phyloP scores from a whole-genome alignment of 208 protist genomes.

The Vickermania spadyakhi region DNA sequence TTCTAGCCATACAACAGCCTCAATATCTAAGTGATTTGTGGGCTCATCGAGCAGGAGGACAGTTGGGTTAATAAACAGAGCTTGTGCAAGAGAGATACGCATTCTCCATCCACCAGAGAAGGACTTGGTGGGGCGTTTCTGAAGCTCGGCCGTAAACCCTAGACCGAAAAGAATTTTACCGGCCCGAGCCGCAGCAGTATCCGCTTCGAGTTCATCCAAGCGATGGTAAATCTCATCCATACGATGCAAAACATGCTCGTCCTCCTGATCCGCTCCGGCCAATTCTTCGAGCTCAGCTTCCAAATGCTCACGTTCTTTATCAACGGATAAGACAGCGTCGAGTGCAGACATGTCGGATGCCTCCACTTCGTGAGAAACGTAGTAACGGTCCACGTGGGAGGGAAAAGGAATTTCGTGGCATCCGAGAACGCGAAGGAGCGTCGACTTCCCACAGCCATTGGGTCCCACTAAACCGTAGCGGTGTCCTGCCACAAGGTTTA shows the following conservation, averaged over 20 bases:
- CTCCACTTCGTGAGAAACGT: slow-evolving; percentile 96
- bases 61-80: slow-evolving; percentile 92
- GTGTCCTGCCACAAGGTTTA: slow-evolving; percentile 74
- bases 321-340: slow-evolving; percentile 73
- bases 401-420: slow-evolving; percentile 90
- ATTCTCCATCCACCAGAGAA: slow-evolving; percentile 97
- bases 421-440: slow-evolving; percentile 79
- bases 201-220: slow-evolving; percentile 89
- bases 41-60: slow-evolving; percentile 97
- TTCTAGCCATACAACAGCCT: slow-evolving; percentile 95
- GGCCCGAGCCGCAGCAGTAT: slow-evolving; percentile 72
- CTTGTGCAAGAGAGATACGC: slow-evolving; percentile 94
- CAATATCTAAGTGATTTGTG: slow-evolving; percentile 96
- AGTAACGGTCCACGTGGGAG: slow-evolving; percentile 91
- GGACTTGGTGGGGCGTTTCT: slow-evolving; percentile 56
- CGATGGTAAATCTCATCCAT: slow-evolving; percentile 90
- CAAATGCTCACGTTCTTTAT: slow-evolving; percentile 72
- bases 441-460: slow-evolving; percentile 93
- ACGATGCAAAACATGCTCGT: slow-evolving; percentile 50
- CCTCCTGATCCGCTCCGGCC: slow-evolving; percentile 68
- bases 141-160: slow-evolving; percentile 88
- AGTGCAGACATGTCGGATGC: slow-evolving; percentile 75
- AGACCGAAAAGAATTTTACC: slow-evolving; percentile 94
- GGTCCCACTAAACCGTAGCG: slow-evolving; percentile 86
- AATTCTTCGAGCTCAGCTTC: slow-evolving; percentile 82